Conservation (phyloP, 2,329 filamentous ascomycete genomes). For the Setomelanomma holmii region DNA sequence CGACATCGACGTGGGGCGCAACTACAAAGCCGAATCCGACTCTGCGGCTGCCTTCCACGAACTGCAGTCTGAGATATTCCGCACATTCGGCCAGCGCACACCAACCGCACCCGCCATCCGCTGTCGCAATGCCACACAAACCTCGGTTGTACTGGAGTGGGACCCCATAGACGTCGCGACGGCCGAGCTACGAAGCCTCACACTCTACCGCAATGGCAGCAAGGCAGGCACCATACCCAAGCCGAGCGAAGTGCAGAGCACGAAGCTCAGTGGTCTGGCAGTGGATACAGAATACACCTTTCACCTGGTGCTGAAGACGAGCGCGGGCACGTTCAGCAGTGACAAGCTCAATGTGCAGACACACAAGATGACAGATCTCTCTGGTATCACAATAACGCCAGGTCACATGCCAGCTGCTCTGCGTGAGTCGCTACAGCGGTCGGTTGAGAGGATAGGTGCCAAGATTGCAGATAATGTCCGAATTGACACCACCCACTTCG, state of each 20-base stretch:
- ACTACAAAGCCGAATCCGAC: constrained; percentile 76
- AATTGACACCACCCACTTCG: constrained; percentile 98
- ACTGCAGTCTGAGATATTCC: constrained; percentile 89
- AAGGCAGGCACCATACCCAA: constrained; percentile 95
- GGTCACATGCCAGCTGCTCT: constrained; percentile 79
- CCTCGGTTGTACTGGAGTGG: constrained; percentile 98
- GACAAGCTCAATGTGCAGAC: constrained; percentile 87
- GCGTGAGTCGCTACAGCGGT: constrained; percentile 74
- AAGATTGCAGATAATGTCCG: constrained; percentile 88
- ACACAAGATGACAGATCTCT: constrained; percentile 98
- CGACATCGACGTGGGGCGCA: constrained; percentile 93
- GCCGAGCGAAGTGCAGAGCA: constrained; percentile 85
- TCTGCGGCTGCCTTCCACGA: constrained; percentile 78
- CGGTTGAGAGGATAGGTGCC: constrained; percentile 87
- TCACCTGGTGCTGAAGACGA: constrained; percentile 89
- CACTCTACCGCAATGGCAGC: constrained; percentile 92
- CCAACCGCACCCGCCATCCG: constrained; percentile 80
- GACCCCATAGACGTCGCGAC: constrained; percentile 93
- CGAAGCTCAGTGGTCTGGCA: constrained; percentile 95
- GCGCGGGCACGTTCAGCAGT: constrained; percentile 83
- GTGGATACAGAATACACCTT: constrained; percentile 97
- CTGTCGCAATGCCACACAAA: constrained; percentile 97
- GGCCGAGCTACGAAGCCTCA: constrained; percentile 86
- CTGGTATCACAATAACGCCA: constrained; percentile 91
- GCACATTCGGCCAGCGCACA: constrained; percentile 81